phyloP scores from a whole-genome alignment of 768 basidiomycete genomes.

The Exidia glandulosa region DNA sequence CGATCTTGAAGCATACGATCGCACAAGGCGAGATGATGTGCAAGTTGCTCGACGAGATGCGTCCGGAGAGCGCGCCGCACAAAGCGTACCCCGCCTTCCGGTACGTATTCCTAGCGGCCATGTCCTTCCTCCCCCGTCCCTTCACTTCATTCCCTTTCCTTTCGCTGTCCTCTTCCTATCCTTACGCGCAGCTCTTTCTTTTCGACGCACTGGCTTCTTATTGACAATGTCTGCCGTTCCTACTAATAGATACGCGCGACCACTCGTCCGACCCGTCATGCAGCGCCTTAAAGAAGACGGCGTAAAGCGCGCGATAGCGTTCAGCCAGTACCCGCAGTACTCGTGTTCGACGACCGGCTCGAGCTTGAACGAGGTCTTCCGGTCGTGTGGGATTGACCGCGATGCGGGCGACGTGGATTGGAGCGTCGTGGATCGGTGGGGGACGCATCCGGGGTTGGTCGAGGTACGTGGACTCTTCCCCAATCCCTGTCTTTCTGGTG shows the following conservation, averaged over 20 bases:
- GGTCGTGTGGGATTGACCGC: slow-evolving; percentile 44
- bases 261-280: slow-evolving; percentile 75
- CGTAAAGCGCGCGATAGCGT: slow-evolving; percentile 85
- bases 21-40: slow-evolving; percentile 87
- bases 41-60: slow-evolving; percentile 83
- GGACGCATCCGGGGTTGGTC: slow-evolving; percentile 86
- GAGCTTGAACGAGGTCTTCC: slow-evolving; percentile 86
- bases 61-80: slow-evolving; percentile 87
- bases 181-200: no score
- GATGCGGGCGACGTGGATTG: slow-evolving; percentile 66
- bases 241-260: no score
- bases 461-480: slow-evolving; percentile 45
- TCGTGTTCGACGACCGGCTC: slow-evolving; percentile 97
- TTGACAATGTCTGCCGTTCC: no score
- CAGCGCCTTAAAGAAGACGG: slow-evolving; percentile 82
- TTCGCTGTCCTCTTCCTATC: no score
- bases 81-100: slow-evolving; percentile 95
- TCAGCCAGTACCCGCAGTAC: slow-evolving; percentile 98
- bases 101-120: no score
- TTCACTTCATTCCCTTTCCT: no score
- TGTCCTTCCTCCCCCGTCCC: no score
- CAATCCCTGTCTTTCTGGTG: not conserved
- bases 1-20: slow-evolving; percentile 83
- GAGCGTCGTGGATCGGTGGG: slow-evolving; percentile 99
- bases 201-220: no score